Evolutionary conservation across 306 rosid species (phyloP), one percentile per base, ranked within the genome.

Genomic region (Begonia fuchsioides): DNA sequence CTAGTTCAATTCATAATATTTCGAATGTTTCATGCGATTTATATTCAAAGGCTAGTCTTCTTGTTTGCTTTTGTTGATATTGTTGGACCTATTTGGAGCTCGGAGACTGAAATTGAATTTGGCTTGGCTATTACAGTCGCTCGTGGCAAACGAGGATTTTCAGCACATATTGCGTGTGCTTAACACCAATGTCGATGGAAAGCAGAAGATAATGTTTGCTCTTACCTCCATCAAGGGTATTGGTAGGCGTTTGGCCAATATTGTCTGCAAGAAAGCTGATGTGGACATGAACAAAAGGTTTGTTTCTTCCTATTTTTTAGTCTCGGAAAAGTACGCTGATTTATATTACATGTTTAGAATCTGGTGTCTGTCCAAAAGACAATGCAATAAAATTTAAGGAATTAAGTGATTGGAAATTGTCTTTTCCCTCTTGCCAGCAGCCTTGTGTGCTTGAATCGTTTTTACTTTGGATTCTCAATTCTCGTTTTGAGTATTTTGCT

Each of bases 221-320:
- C 63, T 58, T 8, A 58, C 63, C 32, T 58, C 63, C n/a, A 58
- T 58, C 50, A 58, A 58, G 51, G 63, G 63, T 58, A 58, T 58
- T 41, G 63, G 63, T 39, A 58, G 63, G 50, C 63, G 63, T 50
- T 43, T 58, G 6, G 63, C 63, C 32, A 58, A 58, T 44, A 49
- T 58, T 17, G 63, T 58, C 2, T 59, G 63, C 12, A 59, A 59
- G 49, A 59, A 59, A 52, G 63, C 63, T 5, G 63, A 59, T 43
- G 63, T 59, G 11, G 63, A 59, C 49, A 59, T 59, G 63, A 59
- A 59, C 63, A 59, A 59, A 55, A 50, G 63, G 63, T 59, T 39
- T 17, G 19, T 13, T 20, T 10, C 14, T 10, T 17, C 7, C 35
- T 26, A 26, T 26, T 26, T 26, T 26, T 26, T 26, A 26, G 35